Evolutionary conservation across 805 yeast genomes (phyloP).

Genomic region (Kuraishia molischiana): DNA sequence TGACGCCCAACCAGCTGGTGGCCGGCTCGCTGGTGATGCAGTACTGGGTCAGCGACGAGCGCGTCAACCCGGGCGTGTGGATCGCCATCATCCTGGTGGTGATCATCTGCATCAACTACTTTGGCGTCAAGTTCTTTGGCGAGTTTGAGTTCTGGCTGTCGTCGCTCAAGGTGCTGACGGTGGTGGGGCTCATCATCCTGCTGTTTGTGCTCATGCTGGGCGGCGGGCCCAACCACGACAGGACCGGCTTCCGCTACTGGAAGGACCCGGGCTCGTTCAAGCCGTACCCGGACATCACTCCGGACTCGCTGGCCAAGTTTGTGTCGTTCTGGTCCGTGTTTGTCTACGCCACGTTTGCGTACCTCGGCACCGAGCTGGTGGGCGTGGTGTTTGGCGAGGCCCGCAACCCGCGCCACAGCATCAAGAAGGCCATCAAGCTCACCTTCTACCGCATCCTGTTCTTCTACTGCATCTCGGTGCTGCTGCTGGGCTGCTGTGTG

Average conservation of each 20-base stretch:
- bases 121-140: constrained; percentile 40
- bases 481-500: constrained; percentile 49
- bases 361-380: constrained; percentile 39
- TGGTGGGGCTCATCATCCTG: constrained; percentile 56
- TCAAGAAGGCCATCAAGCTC: constrained; percentile 43
- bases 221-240: constrained; percentile 68
- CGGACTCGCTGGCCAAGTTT: constrained; percentile 33
- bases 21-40: constrained; percentile 46
- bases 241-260: constrained; percentile 39
- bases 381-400: constrained; percentile 41
- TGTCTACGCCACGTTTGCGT: constrained; percentile 42
- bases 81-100: constrained; percentile 31
- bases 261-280: constrained; percentile 30
- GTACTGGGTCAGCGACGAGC: constrained; percentile 38
- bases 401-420: constrained; percentile 33
- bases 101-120: constrained; percentile 28
- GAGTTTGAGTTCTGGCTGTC: constrained; percentile 51
- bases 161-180: constrained; percentile 51
- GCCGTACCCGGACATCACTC: constrained; percentile 32
- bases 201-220: constrained; percentile 62
- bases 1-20: constrained; percentile 48
- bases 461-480: constrained; percentile 42
- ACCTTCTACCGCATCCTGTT: constrained; percentile 44
- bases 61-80: constrained; percentile 47
- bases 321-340: constrained; percentile 44